Evolutionary conservation across 805 yeast species (phyloP).

Genomic region (Candida easanensis): DNA sequence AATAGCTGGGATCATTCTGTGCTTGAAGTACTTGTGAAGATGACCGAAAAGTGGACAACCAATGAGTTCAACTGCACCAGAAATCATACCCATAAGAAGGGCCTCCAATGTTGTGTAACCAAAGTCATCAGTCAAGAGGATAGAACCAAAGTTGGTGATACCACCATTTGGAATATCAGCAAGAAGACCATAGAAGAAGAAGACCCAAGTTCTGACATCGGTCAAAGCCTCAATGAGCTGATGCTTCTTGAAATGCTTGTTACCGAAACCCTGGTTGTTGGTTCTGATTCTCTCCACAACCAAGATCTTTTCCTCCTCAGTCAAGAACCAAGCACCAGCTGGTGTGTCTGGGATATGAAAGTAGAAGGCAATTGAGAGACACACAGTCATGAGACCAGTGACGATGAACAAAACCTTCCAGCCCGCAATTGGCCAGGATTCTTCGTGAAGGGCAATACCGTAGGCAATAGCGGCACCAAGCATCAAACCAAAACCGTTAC

Average conservation of each 20-base stretch:
- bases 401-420: conserved; percentile 63
- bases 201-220: conserved; percentile 49
- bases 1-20: conserved; percentile 10
- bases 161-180: conserved; percentile 55
- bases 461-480: conserved; percentile 54
- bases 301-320: conserved; percentile 43
- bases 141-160: conserved; percentile 18
- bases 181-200: conserved; percentile 38
- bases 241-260: conserved; percentile 47
- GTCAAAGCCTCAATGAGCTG: conserved; percentile 51
- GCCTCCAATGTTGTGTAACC: conserved; percentile 36
- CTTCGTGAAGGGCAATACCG: conserved; percentile 40
- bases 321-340: conserved; percentile 43
- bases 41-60: conserved; percentile 12
- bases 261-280: conserved; percentile 59
- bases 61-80: conserved; percentile 11
- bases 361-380: conserved; percentile 44
- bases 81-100: conserved; percentile 31
- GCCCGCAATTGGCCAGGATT: conserved; percentile 39
- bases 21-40: neutral
- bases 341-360: conserved; percentile 58
- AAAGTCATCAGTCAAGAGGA: conserved; percentile 13
- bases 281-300: conserved; percentile 50
- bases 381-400: conserved; percentile 56
- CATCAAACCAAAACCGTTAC: conserved; percentile 44